Conservation (phyloP, 257 asterid species). For the Nyctanthes arbortristis region DNA sequence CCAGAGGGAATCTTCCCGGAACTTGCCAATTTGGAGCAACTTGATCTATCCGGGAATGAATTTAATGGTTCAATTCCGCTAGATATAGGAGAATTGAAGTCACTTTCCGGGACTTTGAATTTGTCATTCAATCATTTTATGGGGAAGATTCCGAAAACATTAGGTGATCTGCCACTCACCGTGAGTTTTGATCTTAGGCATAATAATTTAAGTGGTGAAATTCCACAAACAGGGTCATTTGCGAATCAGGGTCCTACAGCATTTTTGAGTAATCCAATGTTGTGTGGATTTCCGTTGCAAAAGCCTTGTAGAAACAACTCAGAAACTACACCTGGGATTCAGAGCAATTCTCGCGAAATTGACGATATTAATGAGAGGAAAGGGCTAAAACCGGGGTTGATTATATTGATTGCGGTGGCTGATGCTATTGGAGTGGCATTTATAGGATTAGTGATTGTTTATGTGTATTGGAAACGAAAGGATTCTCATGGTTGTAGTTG, state of each 20-base stretch:
- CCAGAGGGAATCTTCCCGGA: slow-evolving; percentile 74
- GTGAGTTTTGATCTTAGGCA: slow-evolving; percentile 87
- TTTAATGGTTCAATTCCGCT: slow-evolving; percentile 75
- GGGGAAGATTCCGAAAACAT: slow-evolving; percentile 65
- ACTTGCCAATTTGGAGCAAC: slow-evolving; percentile 72
- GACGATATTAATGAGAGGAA: slow-evolving; percentile 35
- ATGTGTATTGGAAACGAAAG: slow-evolving; percentile 80
- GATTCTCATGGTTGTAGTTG: slow-evolving; percentile 90
- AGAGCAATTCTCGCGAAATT: slow-evolving; percentile 28
- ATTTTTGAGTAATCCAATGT: slow-evolving; percentile 65
- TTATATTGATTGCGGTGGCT: slow-evolving; percentile 68
- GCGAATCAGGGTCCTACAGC: slow-evolving; percentile 96
- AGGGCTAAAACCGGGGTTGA: slow-evolving; percentile 73
- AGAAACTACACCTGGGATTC: slow-evolving; percentile 35
- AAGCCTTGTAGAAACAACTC: slow-evolving; percentile 58
- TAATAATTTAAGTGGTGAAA: slow-evolving; percentile 77
- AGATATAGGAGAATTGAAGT: slow-evolving; percentile 83
- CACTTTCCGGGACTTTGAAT: slow-evolving; percentile 75
- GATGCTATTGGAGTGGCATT: slow-evolving; percentile 84
- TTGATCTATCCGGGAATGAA: slow-evolving; percentile 69
- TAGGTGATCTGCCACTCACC: slow-evolving; percentile 78
- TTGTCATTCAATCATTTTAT: slow-evolving; percentile 74
- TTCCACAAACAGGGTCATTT: slow-evolving; percentile 89
- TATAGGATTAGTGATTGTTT: slow-evolving; percentile 70
- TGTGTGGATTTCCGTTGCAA: slow-evolving; percentile 97